Conservation (phyloP, 495 filamentous ascomycete genomes). For the Daldinia childiae region DNA sequence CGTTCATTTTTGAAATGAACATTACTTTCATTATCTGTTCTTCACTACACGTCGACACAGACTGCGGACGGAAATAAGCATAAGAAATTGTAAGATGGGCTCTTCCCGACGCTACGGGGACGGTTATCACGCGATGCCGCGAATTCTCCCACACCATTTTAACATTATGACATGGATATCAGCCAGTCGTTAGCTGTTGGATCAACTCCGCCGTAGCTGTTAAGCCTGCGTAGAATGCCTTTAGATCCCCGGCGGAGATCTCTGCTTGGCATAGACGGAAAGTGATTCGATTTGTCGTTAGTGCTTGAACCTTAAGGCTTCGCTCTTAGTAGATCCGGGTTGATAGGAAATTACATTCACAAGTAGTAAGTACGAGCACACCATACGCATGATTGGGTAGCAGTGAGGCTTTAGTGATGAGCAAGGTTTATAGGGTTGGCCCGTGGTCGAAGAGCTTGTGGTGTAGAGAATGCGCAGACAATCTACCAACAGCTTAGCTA, state of each 20-base stretch:
- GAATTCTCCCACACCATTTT: slow-evolving; percentile 27
- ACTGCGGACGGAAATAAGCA: slow-evolving; percentile 36
- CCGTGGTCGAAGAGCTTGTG: slow-evolving; percentile 2
- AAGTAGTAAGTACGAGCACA: not conserved
- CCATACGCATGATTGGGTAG: slow-evolving; percentile 1
- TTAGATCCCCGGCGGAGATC: slow-evolving; percentile 41
- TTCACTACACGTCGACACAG: slow-evolving; percentile 27
- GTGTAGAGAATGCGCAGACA: slow-evolving; percentile 23
- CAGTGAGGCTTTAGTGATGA: slow-evolving; percentile 1
- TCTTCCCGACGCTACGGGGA: slow-evolving; percentile 42
- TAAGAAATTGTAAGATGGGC: slow-evolving; percentile 31
- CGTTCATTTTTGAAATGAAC: slow-evolving; percentile 28
- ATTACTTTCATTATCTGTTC: slow-evolving; percentile 2
- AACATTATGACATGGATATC: slow-evolving; percentile 28
- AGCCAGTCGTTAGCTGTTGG: slow-evolving; percentile 17
- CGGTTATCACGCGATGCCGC: slow-evolving; percentile 33
- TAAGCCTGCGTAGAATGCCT: slow-evolving; percentile 26
- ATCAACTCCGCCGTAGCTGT: slow-evolving; percentile 25
- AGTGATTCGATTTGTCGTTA: slow-evolving; percentile 23
- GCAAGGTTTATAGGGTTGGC: slow-evolving; percentile 6
- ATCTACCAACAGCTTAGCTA: slow-evolving; percentile 14
- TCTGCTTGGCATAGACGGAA: slow-evolving; percentile 36
- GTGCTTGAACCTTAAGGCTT: slow-evolving; percentile 6
- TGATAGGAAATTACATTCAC: not conserved
- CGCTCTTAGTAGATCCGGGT: slow-evolving; percentile 7